Base-by-base conservation (phyloP, 2,329 filamentous ascomycete genomes). In the Fusarium keratoplasticum region DNA sequence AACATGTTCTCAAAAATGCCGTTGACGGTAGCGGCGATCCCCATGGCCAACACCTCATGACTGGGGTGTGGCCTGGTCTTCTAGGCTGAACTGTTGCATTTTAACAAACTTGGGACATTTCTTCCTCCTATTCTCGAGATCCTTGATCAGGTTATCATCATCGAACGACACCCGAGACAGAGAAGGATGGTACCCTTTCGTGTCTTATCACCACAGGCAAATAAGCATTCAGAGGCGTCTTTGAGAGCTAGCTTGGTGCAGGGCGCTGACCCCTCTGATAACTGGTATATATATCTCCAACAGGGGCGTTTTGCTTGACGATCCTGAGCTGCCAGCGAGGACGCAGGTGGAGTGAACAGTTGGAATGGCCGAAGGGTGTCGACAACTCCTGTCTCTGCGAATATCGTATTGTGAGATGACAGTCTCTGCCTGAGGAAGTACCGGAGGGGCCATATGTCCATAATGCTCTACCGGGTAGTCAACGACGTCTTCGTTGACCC, bases 391-490 rank as follows among this genome's bases (percentile, higher is more conserved):
- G 6, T 16, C 14, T 35, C 14, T 35, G 33, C 33, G 14, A 16
- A 16, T 35, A 35, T 35, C 14, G 33, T 6, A 35, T 16, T 6
- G 14, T 3, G 33, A 35, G 33, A 6, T 16, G 33, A 35, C 6
- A 6, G 14, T 16, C 33, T 35, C 33, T 35, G 33, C 14, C 1
- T 8, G 14, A 16, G 33, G 33, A 35, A 35, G 33, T 16, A 35
- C 14, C 14, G 6, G 14, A 35, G 14, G 33, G 14, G 3, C 6
- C 4, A 16, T 16, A 7, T 35, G 33, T 4, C 6, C 33, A 35
- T 35, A 0, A 2, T 35, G 1, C 3, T 16, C 6, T 14, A 16
- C 6, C 1, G 14, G 14, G 14, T 6, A 35, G 33, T 35, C 6
- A 14, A 35, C 33, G 14, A 35, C 33, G 33, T 16, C 14, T 35